phyloP scores from a whole-genome alignment of 202 grass and related monocot genomes.

The Alloteropsis angusta region DNA sequence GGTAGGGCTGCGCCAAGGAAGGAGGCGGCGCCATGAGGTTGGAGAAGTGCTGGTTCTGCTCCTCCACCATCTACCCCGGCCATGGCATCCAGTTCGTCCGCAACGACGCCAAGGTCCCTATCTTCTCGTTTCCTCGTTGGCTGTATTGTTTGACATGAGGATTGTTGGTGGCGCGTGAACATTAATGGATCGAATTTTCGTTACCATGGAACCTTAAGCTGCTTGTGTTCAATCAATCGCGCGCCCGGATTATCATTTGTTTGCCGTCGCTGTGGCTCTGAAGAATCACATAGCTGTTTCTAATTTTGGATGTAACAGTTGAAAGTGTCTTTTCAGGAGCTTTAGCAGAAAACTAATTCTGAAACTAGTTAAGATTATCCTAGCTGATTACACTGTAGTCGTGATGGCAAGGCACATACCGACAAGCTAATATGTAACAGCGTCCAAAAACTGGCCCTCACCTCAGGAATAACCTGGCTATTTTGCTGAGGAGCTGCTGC shows the following conservation, averaged over 20 bases:
- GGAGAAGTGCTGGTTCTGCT: constrained; percentile 99
- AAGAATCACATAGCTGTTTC: neutral
- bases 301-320: neutral
- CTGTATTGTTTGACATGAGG: neutral
- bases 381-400: neutral
- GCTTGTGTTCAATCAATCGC: neutral
- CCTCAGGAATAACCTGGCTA: neutral
- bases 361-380: neutral
- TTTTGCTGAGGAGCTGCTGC: neutral
- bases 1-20: neutral
- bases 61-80: constrained; percentile 80
- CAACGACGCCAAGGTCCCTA: constrained; percentile 82
- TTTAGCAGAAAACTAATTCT: neutral
- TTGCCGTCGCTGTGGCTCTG: neutral
- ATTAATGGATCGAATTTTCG: neutral
- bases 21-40: constrained; percentile 64
- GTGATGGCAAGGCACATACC: neutral
- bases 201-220: neutral
- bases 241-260: neutral
- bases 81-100: constrained; percentile 95
- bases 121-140: neutral
- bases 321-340: neutral
- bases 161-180: neutral
- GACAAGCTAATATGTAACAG: neutral
- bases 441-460: neutral